Percentiles rank a stretch among this genome's conserved stretches.
Evolutionary conservation across 139 green algal species (phyloP).

Genomic region (Chlorella vulgaris): DNA sequence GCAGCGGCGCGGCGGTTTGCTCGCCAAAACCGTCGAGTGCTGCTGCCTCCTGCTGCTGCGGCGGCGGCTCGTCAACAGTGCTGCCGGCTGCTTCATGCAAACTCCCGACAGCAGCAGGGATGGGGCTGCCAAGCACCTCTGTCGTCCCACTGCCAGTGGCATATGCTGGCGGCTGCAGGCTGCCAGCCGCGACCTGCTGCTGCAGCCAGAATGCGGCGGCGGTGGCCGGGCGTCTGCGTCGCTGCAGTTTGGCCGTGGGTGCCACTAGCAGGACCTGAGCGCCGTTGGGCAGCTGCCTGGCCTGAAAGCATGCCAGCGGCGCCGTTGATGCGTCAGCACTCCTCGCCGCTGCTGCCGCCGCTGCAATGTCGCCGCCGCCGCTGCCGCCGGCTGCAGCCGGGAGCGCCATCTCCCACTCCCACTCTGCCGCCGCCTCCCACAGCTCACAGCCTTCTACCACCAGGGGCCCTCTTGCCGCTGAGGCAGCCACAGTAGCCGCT

Average conservation of each 20-base stretch:
- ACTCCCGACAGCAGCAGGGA: background rate
- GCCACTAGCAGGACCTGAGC: slow-evolving; percentile 17
- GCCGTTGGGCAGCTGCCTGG: slow-evolving; percentile 17
- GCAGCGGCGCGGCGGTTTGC: background rate
- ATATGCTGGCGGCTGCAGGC: slow-evolving; percentile 20
- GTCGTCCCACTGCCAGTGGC: too few species aligned
- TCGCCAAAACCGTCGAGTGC: too few species aligned
- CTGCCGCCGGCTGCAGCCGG: slow-evolving; percentile 1
- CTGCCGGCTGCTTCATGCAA: background rate
- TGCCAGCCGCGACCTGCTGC: background rate
- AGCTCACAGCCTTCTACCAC: slow-evolving; percentile 5
- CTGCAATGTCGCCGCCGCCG: background rate
- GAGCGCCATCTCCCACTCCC: slow-evolving; percentile 17
- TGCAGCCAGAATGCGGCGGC: slow-evolving; percentile 33
- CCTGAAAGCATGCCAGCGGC: background rate
- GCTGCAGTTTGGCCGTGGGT: background rate
- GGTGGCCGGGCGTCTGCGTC: background rate
- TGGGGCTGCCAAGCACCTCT: background rate
- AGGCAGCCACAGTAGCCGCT: background rate
- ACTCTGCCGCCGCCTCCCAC: slow-evolving; percentile 24
- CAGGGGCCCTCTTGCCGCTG: slow-evolving; percentile 5
- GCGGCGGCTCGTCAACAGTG: background rate
- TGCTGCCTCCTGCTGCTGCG: background rate
- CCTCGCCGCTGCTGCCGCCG: background rate
- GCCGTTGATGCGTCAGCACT: background rate